Evolutionary conservation across 345 rosid genomes (phyloP), one percentile per base, ranked within the genome.

Genomic region (Barbarea vulgaris): DNA sequence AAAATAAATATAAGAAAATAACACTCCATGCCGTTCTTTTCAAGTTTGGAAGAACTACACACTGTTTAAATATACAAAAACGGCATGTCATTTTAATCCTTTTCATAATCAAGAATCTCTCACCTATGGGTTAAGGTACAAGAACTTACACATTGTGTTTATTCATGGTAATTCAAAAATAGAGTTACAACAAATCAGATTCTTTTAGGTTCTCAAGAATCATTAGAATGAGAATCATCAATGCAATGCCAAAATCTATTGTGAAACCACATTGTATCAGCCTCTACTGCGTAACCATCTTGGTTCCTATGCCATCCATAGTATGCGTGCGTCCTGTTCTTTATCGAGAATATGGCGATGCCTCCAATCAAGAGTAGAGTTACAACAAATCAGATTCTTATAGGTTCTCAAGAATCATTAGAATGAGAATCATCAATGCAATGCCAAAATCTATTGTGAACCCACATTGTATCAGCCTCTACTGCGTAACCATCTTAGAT

Each of bases 241-340:
- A 79, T 59, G 0, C 84, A 88, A 44, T 84, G 77, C 95, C 96
- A 94, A 34, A 67, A 62, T 77, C 96, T 84, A 70, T 94, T 94
- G 74, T 18, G 64, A 70, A 94, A 90, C 98, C 97, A 94, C 91
- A 90, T 80, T 6, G 62, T 64, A 66, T 94, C 98, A 18, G 91
- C 98, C 72, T 94, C 87, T 47, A 88, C 89, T 0, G 93, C 88
- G 33, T 67, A 86, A 5, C 95, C 97, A 79, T 91, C 97, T 13
- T 91, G 91, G 69, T 94, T 94, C 17, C 93, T 82, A 50, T 94
- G 95, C 98, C 97, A 94, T 66, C 84, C 82, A 52, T 86, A 90
- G 64, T 73, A 76, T 6, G 97, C 96, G 6, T 91, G 99, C 4
- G 97, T 88, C 65, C 87, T 60, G 84, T 95, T 95, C 91, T 89